A percentile compares a stretch with the other conserved stretches of the same genome.
phyloP scores from a whole-genome alignment of 202 grass and related monocot genomes.

The Saccharum hybrid region DNA sequence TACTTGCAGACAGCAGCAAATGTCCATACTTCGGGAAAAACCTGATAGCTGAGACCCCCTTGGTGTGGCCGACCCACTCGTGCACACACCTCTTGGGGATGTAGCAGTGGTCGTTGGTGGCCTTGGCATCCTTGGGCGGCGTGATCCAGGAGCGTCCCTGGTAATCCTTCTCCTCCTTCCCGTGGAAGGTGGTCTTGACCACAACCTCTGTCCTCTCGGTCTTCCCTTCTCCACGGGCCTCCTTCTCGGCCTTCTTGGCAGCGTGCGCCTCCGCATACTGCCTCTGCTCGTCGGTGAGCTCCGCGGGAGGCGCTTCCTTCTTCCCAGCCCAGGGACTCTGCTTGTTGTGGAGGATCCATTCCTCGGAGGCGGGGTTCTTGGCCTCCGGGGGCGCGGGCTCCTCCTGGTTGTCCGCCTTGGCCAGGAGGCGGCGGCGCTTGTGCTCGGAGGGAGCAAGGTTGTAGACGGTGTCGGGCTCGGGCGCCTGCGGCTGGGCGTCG shows the following conservation, averaged over 20 bases:
- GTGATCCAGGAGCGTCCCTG: conserved; percentile 97
- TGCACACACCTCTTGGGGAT: conserved; percentile 97
- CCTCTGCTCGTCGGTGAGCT: conserved; percentile 89
- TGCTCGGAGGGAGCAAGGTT: conserved; percentile 88
- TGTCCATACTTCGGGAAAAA: conserved; percentile 93
- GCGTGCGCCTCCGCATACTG: conserved; percentile 90
- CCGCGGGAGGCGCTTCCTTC: conserved; percentile 57
- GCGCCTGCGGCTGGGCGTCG: conserved; percentile 53
- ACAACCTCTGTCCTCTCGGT: conserved; percentile 62
- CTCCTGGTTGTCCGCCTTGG: conserved; percentile 39
- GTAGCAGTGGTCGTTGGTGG: conserved; percentile 77
- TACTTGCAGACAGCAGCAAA: conserved; percentile 84
- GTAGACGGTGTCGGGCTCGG: conserved; percentile 77
- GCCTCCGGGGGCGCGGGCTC: conserved; percentile 51
- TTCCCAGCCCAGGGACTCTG: conserved; percentile 89
- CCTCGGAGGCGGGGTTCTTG: conserved; percentile 74
- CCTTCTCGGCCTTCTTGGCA: conserved; percentile 95
- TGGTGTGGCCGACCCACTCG: conserved; percentile 93
- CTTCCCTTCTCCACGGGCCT: conserved; percentile 71
- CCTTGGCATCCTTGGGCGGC: conserved; percentile 91
- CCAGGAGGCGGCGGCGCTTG: conserved; percentile 80
- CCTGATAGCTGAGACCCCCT: conserved; percentile 87
- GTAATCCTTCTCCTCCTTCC: conserved; percentile 93
- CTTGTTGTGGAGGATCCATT: conserved; percentile 86
- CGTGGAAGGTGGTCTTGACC: conserved; percentile 92